Conservation (phyloP, 495 filamentous ascomycete species). For the Aspergillus steynii region DNA sequence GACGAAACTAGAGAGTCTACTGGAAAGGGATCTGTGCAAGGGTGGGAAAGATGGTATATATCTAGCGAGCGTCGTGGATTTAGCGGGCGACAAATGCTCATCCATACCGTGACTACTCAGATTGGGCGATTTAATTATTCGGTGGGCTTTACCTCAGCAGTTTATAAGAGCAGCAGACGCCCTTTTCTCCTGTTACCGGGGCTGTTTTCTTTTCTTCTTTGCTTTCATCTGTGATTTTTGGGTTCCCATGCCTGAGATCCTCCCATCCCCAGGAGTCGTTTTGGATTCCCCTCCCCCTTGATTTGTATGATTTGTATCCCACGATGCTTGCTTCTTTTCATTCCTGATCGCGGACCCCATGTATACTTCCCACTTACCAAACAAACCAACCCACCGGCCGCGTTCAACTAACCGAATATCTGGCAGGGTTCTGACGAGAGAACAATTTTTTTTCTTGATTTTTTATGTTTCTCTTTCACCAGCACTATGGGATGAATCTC, state of each 20-base stretch:
- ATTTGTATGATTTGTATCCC: background rate
- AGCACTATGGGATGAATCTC: background rate
- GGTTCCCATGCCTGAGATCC: constrained; percentile 8
- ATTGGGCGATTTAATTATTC: constrained; percentile 24
- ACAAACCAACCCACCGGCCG: background rate
- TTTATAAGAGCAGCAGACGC: constrained; percentile 37
- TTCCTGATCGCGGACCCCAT: background rate
- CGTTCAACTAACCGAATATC: background rate
- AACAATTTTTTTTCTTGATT: background rate
- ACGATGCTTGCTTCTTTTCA: background rate
- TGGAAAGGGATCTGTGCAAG: constrained; percentile 13
- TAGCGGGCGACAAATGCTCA: constrained; percentile 17
- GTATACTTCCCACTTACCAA: background rate
- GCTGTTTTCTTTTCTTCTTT: constrained; percentile 17
- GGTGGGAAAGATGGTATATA: constrained; percentile 3
- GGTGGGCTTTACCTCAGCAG: constrained; percentile 19
- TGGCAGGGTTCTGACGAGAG: background rate
- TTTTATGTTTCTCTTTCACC: no score
- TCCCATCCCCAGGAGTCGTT: background rate
- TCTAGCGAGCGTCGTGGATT: constrained; percentile 13
- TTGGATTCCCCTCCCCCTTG: background rate
- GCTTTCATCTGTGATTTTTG: constrained; percentile 9
- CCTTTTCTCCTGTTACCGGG: constrained; percentile 20
- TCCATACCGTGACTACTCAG: constrained; percentile 24
- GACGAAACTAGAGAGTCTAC: background rate